phyloP scores from a whole-genome alignment of 495 filamentous ascomycete genomes.

The Aspergillus diversus region DNA sequence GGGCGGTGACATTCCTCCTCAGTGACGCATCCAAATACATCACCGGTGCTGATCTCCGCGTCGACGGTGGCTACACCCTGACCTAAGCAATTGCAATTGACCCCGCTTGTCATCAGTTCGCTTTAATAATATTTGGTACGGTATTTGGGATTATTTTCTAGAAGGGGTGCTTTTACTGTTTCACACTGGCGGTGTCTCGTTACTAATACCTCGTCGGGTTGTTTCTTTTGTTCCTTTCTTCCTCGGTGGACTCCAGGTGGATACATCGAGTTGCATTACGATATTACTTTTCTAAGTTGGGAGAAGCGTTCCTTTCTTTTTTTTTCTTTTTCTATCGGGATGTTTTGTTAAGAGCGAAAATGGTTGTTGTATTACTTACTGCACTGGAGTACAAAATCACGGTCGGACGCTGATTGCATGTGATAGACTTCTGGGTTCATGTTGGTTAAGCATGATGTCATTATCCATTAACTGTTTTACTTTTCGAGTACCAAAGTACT shows the following conservation, averaged over 20 bases:
- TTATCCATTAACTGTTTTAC: neutral
- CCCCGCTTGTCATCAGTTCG: neutral
- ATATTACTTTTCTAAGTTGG: slow-evolving; percentile 10
- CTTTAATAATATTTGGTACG: slow-evolving; percentile 5
- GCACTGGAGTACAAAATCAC: slow-evolving; percentile 15
- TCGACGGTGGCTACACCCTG: slow-evolving; percentile 90
- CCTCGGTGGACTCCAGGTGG: slow-evolving; percentile 1
- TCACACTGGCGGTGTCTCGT: neutral
- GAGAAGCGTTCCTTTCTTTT: neutral
- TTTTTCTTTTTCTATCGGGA: neutral
- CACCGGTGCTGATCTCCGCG: slow-evolving; percentile 85
- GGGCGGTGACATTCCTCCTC: slow-evolving; percentile 84
- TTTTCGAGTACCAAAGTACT: neutral
- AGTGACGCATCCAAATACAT: slow-evolving; percentile 86
- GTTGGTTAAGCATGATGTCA: slow-evolving; percentile 23
- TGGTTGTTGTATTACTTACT: slow-evolving; percentile 9
- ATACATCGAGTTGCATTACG: slow-evolving; percentile 22
- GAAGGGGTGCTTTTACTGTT: slow-evolving; percentile 10
- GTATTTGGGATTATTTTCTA: slow-evolving; percentile 9
- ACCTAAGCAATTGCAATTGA: slow-evolving; percentile 53
- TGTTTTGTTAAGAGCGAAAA: slow-evolving; percentile 19
- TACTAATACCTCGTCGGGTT: slow-evolving; percentile 2
- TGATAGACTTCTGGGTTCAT: slow-evolving; percentile 21
- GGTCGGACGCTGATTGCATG: slow-evolving; percentile 13
- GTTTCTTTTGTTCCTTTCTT: slow-evolving; percentile 10